Evolutionary conservation across 805 yeast species (phyloP).

Genomic region (Tetrapisispora taiwanensis): DNA sequence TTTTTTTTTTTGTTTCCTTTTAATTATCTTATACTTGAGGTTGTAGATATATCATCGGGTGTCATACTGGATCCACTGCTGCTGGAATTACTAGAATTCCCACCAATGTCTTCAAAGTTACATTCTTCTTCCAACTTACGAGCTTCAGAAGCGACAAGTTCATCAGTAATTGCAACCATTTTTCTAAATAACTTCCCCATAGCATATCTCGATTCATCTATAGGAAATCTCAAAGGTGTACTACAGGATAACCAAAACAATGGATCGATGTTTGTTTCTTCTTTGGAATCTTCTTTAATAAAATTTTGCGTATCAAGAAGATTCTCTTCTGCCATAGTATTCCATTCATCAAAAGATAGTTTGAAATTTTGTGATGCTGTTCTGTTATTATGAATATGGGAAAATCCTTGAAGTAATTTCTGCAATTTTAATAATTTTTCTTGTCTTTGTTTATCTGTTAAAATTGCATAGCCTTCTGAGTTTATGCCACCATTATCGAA

Average conservation of each 20-base stretch:
- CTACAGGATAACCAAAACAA: constrained; percentile 51
- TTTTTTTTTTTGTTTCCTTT: no score
- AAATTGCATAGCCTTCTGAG: background rate
- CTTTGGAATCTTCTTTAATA: background rate
- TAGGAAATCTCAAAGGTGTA: constrained; percentile 62
- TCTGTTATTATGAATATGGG: constrained; percentile 16
- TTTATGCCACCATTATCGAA: background rate
- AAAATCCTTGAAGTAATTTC: constrained; percentile 9
- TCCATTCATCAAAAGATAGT: constrained; percentile 21
- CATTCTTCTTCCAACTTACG: constrained; percentile 3
- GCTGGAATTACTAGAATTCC: background rate
- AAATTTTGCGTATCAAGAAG: constrained; percentile 1
- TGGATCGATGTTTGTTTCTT: constrained; percentile 21
- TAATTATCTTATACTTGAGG: no score
- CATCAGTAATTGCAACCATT: background rate
- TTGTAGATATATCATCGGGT: no score
- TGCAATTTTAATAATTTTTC: constrained; percentile 8
- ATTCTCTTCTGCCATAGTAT: constrained; percentile 8
- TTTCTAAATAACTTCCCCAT: constrained; percentile 27
- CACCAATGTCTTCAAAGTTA: background rate
- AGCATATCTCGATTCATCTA: constrained; percentile 58
- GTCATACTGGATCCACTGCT: background rate
- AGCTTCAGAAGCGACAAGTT: background rate
- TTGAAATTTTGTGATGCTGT: constrained; percentile 10
- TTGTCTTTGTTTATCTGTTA: background rate